Conservation (phyloP, 2,329 filamentous ascomycete genomes). For the Talaromyces rugulosus region DNA sequence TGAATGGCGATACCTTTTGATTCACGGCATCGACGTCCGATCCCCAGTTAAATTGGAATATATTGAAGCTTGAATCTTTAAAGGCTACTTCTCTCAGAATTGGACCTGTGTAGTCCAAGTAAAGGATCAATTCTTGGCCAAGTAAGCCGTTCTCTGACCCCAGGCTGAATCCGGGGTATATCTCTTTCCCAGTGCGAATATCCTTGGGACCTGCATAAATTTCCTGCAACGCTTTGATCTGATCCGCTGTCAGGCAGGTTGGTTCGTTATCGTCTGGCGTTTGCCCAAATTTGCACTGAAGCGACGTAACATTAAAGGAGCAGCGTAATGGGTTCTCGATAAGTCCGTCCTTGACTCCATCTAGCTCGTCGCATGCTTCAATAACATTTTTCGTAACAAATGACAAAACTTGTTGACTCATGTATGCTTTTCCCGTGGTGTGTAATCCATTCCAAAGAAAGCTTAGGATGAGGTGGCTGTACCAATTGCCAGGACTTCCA, state of each 20-base stretch:
- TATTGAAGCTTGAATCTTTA: conserved; percentile 32
- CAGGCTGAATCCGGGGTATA: conserved; percentile 40
- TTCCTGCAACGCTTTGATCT: conserved; percentile 3
- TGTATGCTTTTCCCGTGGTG: neutral
- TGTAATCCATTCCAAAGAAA: conserved; percentile 15
- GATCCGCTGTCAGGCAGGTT: conserved; percentile 11
- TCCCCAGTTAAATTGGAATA: conserved; percentile 33
- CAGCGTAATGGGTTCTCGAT: conserved; percentile 15
- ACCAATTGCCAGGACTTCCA: conserved; percentile 38
- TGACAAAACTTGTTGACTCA: conserved; percentile 1
- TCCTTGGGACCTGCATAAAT: conserved; percentile 24
- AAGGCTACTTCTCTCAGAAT: conserved; percentile 41
- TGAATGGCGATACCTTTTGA: conserved; percentile 27
- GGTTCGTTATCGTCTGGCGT: neutral
- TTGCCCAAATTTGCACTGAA: neutral
- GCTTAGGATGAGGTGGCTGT: conserved; percentile 20
- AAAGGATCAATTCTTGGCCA: conserved; percentile 30
- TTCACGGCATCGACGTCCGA: conserved; percentile 28
- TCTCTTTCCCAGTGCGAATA: conserved; percentile 16
- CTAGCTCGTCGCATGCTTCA: neutral
- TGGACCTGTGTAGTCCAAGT: conserved; percentile 26
- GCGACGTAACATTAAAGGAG: conserved; percentile 6
- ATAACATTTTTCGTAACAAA: conserved; percentile 1
- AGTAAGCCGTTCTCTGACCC: conserved; percentile 39
- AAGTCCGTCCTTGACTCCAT: conserved; percentile 11